Conservation (phyloP, 495 filamentous ascomycete genomes). For the Letharia columbiana region DNA sequence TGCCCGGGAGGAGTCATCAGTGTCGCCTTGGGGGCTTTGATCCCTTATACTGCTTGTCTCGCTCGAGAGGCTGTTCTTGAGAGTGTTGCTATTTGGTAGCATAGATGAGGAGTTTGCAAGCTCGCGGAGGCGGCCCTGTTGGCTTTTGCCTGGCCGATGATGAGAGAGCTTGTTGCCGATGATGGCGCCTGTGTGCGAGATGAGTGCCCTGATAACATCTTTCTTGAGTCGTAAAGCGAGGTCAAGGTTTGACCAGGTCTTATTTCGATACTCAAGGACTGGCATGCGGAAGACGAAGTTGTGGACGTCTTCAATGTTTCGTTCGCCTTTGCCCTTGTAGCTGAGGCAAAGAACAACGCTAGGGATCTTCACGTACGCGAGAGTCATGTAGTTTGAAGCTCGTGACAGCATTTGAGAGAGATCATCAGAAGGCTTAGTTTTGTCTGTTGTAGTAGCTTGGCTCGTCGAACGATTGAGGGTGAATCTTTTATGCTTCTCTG, state of each 20-base stretch:
- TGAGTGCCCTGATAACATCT: constrained; percentile 85
- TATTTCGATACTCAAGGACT: constrained; percentile 90
- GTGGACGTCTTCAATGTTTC: constrained; percentile 92
- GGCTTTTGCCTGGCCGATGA: constrained; percentile 68
- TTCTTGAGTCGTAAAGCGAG: constrained; percentile 86
- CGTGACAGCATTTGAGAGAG: constrained; percentile 96
- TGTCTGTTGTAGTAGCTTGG: constrained; percentile 43
- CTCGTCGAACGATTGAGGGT: constrained; percentile 38
- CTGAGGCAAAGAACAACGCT: constrained; percentile 90
- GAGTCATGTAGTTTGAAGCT: constrained; percentile 93
- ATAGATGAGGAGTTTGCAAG: constrained; percentile 50
- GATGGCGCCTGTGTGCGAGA: constrained; percentile 92
- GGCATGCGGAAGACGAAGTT: constrained; percentile 96
- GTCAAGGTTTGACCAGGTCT: constrained; percentile 98
- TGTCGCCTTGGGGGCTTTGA: constrained; percentile 14
- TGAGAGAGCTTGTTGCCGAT: constrained; percentile 94
- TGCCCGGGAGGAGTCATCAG: constrained; percentile 5
- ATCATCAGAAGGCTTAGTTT: constrained; percentile 66
- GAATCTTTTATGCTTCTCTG: constrained; percentile 49
- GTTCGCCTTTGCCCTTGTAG: constrained; percentile 92
- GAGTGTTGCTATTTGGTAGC: constrained; percentile 44
- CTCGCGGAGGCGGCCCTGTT: constrained; percentile 72
- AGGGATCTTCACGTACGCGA: constrained; percentile 89
- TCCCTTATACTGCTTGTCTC: constrained; percentile 24
- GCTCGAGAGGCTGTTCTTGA: constrained; percentile 26